Percentiles rank a stretch among this genome's conserved stretches.
phyloP scores from a whole-genome alignment of 1,284 basidiomycete species.

The Pisolithus thermaeus region DNA sequence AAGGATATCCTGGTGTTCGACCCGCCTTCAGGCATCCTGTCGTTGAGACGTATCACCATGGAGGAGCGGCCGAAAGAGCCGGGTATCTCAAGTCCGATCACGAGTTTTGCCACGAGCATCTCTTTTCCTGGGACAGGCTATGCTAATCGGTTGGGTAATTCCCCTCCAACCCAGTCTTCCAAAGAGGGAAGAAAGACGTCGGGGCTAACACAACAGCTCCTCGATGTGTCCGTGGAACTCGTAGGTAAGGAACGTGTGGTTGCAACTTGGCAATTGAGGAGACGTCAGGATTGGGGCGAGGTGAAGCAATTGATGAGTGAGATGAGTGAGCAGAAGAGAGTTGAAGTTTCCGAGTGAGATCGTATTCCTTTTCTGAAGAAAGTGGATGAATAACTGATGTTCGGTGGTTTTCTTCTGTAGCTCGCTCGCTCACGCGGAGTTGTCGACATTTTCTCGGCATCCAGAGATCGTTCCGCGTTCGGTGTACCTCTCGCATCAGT shows the following conservation, averaged over 20 bases:
- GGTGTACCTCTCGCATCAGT: slow-evolving; percentile 78
- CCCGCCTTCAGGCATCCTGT: slow-evolving; percentile 50
- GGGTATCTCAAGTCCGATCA: slow-evolving; percentile 27
- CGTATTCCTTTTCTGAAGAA: neutral
- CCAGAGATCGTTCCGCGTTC: slow-evolving; percentile 59
- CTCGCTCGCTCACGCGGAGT: slow-evolving; percentile 71
- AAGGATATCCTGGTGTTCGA: slow-evolving; percentile 67
- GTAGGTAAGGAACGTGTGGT: slow-evolving; percentile 47
- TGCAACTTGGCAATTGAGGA: slow-evolving; percentile 62
- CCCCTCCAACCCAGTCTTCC: slow-evolving; percentile 10
- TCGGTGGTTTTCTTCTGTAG: neutral
- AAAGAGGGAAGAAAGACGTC: slow-evolving; percentile 21
- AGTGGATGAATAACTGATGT: neutral
- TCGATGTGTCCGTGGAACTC: slow-evolving; percentile 18
- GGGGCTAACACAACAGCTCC: slow-evolving; percentile 30
- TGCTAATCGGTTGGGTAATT: slow-evolving; percentile 27
- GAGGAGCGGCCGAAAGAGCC: slow-evolving; percentile 33
- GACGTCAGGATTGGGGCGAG: slow-evolving; percentile 49
- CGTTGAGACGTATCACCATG: slow-evolving; percentile 47
- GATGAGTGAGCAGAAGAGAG: slow-evolving; percentile 8
- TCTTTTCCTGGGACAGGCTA: slow-evolving; percentile 39
- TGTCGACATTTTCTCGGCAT: slow-evolving; percentile 64
- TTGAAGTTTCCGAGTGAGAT: slow-evolving; percentile 15
- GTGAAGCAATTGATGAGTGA: slow-evolving; percentile 37
- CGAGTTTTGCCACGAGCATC: slow-evolving; percentile 36